Evolutionary conservation across 1,284 basidiomycete species (phyloP).

Genomic region (Puccinia polysora): DNA sequence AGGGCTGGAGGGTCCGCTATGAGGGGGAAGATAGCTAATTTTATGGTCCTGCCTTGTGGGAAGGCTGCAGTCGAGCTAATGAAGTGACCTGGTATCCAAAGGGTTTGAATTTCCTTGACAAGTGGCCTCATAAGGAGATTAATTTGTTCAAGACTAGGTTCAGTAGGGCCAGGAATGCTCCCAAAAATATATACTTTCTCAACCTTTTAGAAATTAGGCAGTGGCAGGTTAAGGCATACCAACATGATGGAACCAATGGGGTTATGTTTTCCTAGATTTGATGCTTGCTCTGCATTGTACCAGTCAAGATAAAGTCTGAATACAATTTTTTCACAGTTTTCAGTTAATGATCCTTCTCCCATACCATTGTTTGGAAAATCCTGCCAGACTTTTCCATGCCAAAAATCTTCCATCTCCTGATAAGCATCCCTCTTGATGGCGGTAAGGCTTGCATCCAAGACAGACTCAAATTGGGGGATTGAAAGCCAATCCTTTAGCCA

Average conservation of each 20-base stretch:
- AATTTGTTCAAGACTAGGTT: slow-evolving; percentile 46
- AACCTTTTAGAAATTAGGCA: slow-evolving; percentile 49
- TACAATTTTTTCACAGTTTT: slow-evolving; percentile 23
- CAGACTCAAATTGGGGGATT: background rate
- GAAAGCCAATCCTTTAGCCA: background rate
- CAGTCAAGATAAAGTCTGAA: slow-evolving; percentile 36
- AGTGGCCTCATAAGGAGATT: slow-evolving; percentile 52
- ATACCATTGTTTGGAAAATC: background rate
- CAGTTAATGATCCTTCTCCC: background rate
- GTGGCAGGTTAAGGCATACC: slow-evolving; percentile 46
- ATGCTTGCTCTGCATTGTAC: slow-evolving; percentile 29
- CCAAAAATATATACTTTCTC: slow-evolving; percentile 55
- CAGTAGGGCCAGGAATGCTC: slow-evolving; percentile 51
- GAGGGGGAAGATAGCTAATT: background rate
- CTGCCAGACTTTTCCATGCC: slow-evolving; percentile 11
- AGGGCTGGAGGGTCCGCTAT: slow-evolving; percentile 19
- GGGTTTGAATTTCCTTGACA: slow-evolving; percentile 45
- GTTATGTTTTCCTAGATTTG: background rate
- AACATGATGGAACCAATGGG: background rate
- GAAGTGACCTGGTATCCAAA: background rate
- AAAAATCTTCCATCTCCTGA: background rate
- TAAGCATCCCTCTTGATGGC: background rate
- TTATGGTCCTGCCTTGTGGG: background rate
- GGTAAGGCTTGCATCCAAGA: background rate
- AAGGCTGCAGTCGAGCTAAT: background rate